phyloP scores from a whole-genome alignment of 495 filamentous ascomycete species.

The Lasiosphaeris hirsuta region DNA sequence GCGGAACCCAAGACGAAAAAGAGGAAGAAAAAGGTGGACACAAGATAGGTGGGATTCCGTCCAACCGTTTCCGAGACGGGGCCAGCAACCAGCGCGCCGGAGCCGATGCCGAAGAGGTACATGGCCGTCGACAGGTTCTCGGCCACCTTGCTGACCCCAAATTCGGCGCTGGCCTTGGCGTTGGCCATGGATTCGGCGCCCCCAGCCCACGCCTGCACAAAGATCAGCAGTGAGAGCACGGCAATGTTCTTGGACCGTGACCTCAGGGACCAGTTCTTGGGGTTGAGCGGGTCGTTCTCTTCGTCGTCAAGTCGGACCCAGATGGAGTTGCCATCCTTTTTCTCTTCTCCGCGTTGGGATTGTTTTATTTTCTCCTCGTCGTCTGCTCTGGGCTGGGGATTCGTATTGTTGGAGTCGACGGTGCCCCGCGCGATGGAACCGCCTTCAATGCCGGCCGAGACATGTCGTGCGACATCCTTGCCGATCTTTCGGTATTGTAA shows the following conservation, averaged over 20 bases:
- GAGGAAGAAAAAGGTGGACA: slow-evolving; percentile 28
- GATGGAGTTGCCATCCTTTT: slow-evolving; percentile 16
- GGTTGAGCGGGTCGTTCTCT: slow-evolving; percentile 26
- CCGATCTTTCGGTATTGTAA: slow-evolving; percentile 13
- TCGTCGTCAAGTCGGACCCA: neutral
- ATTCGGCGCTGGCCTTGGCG: slow-evolving; percentile 21
- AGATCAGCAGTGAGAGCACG: slow-evolving; percentile 37
- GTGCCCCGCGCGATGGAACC: neutral
- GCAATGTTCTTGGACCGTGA: slow-evolving; percentile 31
- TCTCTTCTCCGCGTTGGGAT: neutral
- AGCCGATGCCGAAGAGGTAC: slow-evolving; percentile 31
- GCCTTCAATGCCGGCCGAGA: slow-evolving; percentile 7
- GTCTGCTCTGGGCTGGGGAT: neutral
- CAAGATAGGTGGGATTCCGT: slow-evolving; percentile 33
- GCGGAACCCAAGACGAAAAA: slow-evolving; percentile 35
- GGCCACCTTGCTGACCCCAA: slow-evolving; percentile 27
- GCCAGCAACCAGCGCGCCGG: slow-evolving; percentile 32
- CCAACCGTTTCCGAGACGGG: slow-evolving; percentile 38
- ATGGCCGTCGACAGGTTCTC: slow-evolving; percentile 32
- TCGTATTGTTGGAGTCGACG: neutral
- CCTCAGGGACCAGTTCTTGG: slow-evolving; percentile 31
- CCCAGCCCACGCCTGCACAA: slow-evolving; percentile 29
- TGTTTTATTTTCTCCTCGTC: slow-evolving; percentile 2
- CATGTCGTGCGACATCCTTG: slow-evolving; percentile 9
- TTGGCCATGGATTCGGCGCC: slow-evolving; percentile 36